Evolutionary conservation across 1,139 yeast genomes (phyloP).

Genomic region (Pichia sp.): DNA sequence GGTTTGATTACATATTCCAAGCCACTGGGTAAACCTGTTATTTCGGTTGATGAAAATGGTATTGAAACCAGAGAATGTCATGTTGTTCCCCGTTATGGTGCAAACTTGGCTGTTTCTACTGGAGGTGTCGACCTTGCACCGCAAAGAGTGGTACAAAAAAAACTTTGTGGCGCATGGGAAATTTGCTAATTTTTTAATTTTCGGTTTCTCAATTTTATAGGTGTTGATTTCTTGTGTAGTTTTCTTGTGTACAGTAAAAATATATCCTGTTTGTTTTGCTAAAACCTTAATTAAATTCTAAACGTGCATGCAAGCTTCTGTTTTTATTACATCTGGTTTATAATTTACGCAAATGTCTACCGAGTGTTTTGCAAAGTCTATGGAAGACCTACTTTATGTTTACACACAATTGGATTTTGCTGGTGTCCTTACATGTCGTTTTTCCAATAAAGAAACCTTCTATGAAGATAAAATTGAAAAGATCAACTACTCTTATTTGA

Average conservation of each 20-base stretch:
- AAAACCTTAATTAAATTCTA: not conserved
- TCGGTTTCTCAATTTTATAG: not conserved
- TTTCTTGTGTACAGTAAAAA: not conserved
- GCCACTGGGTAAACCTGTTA: constrained; percentile 80
- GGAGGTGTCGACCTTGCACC: constrained; percentile 94
- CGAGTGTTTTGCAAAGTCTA: constrained; percentile 1
- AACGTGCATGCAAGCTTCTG: not conserved
- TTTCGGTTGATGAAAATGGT: constrained; percentile 29
- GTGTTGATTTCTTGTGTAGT: not conserved
- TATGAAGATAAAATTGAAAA: constrained; percentile 39
- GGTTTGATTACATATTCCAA: constrained; percentile 77
- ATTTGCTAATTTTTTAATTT: constrained; percentile 10
- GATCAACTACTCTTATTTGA: constrained; percentile 39
- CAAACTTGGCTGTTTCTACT: constrained; percentile 54
- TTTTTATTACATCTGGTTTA: not conserved
- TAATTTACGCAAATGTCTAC: not conserved
- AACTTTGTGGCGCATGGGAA: constrained; percentile 56
- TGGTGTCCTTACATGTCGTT: constrained; percentile 6
- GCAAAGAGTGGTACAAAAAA: constrained; percentile 65
- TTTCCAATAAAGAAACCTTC: constrained; percentile 28
- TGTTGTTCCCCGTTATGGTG: constrained; percentile 88
- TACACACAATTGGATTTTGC: constrained; percentile 7
- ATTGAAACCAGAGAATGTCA: constrained; percentile 69
- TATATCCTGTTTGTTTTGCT: too few relatives aligned
- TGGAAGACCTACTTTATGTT: constrained; percentile 8